A percentile compares a stretch with the other conserved stretches of the same genome.
phyloP scores from a whole-genome alignment of 306 rosid species.

The Casuarina cunninghamiana region DNA sequence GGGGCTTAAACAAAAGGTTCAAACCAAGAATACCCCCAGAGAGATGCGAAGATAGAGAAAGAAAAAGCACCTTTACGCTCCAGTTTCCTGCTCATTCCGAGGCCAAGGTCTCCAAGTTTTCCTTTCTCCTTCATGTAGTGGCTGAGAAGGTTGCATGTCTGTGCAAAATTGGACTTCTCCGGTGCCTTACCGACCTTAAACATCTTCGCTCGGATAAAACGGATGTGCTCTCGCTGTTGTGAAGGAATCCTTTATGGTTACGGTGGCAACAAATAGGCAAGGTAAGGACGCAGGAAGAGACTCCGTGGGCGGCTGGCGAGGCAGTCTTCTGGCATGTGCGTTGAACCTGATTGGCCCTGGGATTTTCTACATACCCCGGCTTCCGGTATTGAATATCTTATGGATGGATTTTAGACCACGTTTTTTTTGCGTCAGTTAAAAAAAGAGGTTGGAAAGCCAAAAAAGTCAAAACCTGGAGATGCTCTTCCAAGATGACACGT shows the following conservation, averaged over 20 bases:
- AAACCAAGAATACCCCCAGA: background rate
- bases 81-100: conserved; percentile 32
- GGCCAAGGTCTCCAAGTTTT: conserved; percentile 32
- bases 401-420: conserved; percentile 47
- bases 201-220: conserved; percentile 18
- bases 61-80: conserved; percentile 45
- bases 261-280: background rate
- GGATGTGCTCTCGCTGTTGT: background rate
- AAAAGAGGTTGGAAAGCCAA: background rate
- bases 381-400: background rate
- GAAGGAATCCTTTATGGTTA: no score
- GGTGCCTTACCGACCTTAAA: conserved; percentile 39
- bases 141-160: conserved; percentile 68
- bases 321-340: conserved; percentile 30
- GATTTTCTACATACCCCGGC: background rate
- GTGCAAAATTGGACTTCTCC: conserved; percentile 70
- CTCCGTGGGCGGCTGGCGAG: background rate
- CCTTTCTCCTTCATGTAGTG: conserved; percentile 79
- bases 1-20: background rate
- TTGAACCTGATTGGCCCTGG: conserved; percentile 30
- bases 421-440: conserved; percentile 38
- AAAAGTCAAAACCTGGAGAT: background rate
- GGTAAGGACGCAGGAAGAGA: conserved; percentile 21
- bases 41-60: background rate
- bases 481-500: background rate